These are phyloP conservation scores for Stenocarpella maydis DNA, from an alignment of 2,329 filamentous ascomycete genomes.

Conservation along the genomic window DNA sequence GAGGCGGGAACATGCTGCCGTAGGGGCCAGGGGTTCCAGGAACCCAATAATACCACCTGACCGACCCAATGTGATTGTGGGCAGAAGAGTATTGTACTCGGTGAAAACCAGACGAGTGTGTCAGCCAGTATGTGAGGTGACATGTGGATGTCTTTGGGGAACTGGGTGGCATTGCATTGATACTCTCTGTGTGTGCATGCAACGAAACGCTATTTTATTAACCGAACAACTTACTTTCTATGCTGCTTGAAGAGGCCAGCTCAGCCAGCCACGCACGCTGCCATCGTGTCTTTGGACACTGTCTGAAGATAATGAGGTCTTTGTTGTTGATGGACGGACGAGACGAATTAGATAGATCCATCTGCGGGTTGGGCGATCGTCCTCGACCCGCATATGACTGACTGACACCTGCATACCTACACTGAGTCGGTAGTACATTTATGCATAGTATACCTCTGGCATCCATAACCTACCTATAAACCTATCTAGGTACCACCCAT, in stretches of 20 bases:
- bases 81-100: not conserved
- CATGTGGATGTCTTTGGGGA: not conserved
- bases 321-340: not conserved
- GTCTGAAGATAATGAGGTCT: slow-evolving; percentile 17
- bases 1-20: slow-evolving; percentile 1
- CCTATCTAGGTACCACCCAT: too few relatives aligned
- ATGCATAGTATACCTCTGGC: too few relatives aligned
- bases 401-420: too few relatives aligned
- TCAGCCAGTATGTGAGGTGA: not conserved
- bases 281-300: not conserved
- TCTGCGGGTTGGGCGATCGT: slow-evolving; percentile 2
- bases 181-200: not conserved
- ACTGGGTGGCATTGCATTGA: not conserved
- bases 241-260: not conserved
- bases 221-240: too few relatives aligned
- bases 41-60: too few relatives aligned
- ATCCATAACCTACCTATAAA: too few relatives aligned
- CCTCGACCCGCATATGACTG: not conserved
- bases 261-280: not conserved
- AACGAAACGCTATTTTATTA: not conserved
- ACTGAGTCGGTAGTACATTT: too few relatives aligned
- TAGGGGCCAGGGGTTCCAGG: not conserved
- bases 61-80: not conserved
- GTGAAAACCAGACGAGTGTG: too few relatives aligned
- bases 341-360: too few relatives aligned